Percentiles rank a stretch among this genome's conserved stretches.
These are phyloP conservation scores for Leucosporidium creatinivorum DNA, from an alignment of 768 basidiomycete genomes.

Conservation along the genomic window DNA sequence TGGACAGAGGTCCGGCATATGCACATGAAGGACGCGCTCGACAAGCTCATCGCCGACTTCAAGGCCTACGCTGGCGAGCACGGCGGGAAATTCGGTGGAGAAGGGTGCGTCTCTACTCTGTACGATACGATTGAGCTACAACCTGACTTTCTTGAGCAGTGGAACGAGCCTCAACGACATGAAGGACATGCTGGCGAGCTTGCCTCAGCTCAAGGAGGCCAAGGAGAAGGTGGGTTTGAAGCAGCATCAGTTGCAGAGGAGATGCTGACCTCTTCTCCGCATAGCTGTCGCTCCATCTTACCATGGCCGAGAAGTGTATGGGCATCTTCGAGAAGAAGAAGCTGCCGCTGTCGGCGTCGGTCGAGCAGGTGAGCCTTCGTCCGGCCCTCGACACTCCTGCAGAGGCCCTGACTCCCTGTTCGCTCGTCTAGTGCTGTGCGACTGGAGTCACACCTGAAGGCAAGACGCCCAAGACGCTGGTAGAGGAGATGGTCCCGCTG, in stretches of 20 bases:
- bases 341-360: slow-evolving; percentile 68
- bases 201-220: slow-evolving; percentile 91
- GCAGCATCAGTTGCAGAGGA: neutral
- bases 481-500: slow-evolving; percentile 98
- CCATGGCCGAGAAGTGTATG: slow-evolving; percentile 98
- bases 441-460: slow-evolving; percentile 87
- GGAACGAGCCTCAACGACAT: slow-evolving; percentile 85
- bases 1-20: slow-evolving; percentile 92
- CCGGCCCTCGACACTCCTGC: neutral
- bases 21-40: slow-evolving; percentile 98
- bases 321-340: slow-evolving; percentile 80
- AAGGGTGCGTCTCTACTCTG: slow-evolving; percentile 25
- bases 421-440: slow-evolving; percentile 68
- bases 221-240: slow-evolving; percentile 66
- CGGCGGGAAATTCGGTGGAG: slow-evolving; percentile 84
- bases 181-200: slow-evolving; percentile 95
- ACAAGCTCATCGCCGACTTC: slow-evolving; percentile 93
- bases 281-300: slow-evolving; percentile 91
- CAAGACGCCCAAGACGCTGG: slow-evolving; percentile 84
- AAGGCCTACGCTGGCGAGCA: slow-evolving; percentile 89
- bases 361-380: slow-evolving; percentile 65
- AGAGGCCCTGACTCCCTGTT: neutral
- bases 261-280: neutral
- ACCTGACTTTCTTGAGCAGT: slow-evolving; percentile 57
- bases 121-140: no score